Base-by-base conservation (phyloP, 2,329 filamentous ascomycete genomes). In the Cladosporium cucumerinum region DNA sequence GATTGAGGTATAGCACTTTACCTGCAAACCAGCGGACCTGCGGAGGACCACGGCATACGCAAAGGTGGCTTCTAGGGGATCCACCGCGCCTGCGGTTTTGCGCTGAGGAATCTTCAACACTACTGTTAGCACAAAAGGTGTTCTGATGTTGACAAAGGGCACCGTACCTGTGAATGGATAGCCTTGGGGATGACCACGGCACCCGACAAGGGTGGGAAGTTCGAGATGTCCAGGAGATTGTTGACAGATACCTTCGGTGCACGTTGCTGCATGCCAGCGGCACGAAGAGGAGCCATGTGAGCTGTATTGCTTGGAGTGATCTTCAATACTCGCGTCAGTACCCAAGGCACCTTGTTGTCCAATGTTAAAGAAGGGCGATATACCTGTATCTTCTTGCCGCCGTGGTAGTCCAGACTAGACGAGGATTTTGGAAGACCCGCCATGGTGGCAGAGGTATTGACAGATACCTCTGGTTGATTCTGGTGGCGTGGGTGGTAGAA, bases 181-280 rank as follows among this genome's bases (percentile, higher is more conserved):
- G 5, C 36, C 36, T 3, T 5, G 7, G 36, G 18, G 18, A 18
- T 7, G 36, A 43, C 18, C 36, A 10, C 1, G 2, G 36, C 18
- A 43, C 6, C 6, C 18, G 18, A 3, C 36, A 10, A 10, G 36
- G 36, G 7, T 1, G 18, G 36, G 18, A 10, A 10, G 6, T 43
- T n/a, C 5, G 7, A 8, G 5, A 10, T 10, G 2, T n/a, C 6
- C 1, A 3, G 7, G 10, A 7, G 7, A 7, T 2, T n/a, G 18
- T 1, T 10, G 18, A 10, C 36, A 10, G 36, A 10, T 10, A 7
- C 36, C 36, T 43, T 18, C 8, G 36, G 5, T 21, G 36, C 18
- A n/a, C 2, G 36, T 21, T n/a, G 36, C 21, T n/a, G 5, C 36
- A 43, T 43, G 7, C 7, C 18, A 6, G 36, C 18, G 18, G 6